These are phyloP conservation scores for Mycena vulgaris DNA, from an alignment of 768 basidiomycete species.

Conservation along the genomic window DNA sequence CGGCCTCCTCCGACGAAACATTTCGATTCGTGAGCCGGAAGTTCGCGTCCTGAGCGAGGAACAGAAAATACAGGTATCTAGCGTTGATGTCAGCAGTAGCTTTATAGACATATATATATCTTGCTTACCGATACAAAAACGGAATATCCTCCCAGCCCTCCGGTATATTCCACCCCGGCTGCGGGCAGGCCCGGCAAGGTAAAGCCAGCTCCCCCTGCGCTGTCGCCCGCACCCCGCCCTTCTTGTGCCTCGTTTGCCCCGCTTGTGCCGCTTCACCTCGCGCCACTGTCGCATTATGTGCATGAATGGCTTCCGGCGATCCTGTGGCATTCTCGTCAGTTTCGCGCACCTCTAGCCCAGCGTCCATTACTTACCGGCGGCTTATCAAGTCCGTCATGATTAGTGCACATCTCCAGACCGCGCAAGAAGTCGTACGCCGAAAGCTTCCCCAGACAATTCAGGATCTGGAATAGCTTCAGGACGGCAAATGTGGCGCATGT, in stretches of 20 bases:
- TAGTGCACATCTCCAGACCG: not conserved
- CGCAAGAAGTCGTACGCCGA: constrained; percentile 34
- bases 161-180: not conserved
- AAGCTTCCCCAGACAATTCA: constrained; percentile 33
- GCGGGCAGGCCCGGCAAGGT: not conserved
- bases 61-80: not conserved
- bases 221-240: constrained; percentile 5
- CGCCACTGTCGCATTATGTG: constrained; percentile 29
- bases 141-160: not conserved
- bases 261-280: constrained; percentile 29
- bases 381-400: constrained; percentile 20
- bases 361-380: constrained; percentile 17
- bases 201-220: not conserved
- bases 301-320: constrained; percentile 33
- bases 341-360: no score
- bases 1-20: constrained; percentile 5
- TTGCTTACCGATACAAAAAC: not conserved
- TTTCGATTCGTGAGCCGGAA: constrained; percentile 7
- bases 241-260: not conserved
- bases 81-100: not conserved
- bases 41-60: constrained; percentile 5
- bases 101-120: not conserved
- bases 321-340: no score
- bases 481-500: constrained; percentile 32
- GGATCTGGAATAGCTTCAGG: constrained; percentile 27